A percentile compares a stretch with the other conserved stretches of the same genome.
These are phyloP conservation scores for Aspergillus niger DNA, from an alignment of 2,329 filamentous ascomycete genomes.

Conservation along the genomic window DNA sequence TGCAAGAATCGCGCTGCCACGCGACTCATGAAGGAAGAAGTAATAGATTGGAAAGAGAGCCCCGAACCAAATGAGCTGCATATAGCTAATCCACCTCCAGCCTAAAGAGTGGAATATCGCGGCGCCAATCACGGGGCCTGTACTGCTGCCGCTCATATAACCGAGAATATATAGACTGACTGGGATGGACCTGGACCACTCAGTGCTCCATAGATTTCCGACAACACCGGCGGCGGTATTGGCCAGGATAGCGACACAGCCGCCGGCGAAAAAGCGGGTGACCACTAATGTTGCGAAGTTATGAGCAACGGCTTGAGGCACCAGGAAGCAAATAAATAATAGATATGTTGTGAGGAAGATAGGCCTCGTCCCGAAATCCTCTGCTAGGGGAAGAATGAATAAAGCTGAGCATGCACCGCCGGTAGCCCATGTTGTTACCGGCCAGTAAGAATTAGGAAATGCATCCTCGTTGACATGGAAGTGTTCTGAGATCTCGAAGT, in stretches of 20 bases:
- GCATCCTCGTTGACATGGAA: constrained; percentile 17
- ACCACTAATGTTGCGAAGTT: constrained; percentile 51
- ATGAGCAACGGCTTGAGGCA: constrained; percentile 47
- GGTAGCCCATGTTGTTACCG: constrained; percentile 22
- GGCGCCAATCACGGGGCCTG: constrained; percentile 50
- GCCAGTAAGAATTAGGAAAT: constrained; percentile 25
- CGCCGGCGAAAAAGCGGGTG: constrained; percentile 47
- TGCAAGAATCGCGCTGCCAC: constrained; percentile 44
- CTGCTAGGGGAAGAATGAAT: constrained; percentile 22
- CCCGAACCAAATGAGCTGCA: constrained; percentile 45
- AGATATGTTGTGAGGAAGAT: constrained; percentile 45
- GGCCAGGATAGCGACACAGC: constrained; percentile 42
- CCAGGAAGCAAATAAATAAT: constrained; percentile 44
- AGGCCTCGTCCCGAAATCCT: constrained; percentile 30
- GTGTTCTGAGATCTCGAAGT: constrained; percentile 15
- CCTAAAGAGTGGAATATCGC: constrained; percentile 29
- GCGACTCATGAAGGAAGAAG: constrained; percentile 44
- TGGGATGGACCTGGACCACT: constrained; percentile 36
- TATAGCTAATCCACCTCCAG: constrained; percentile 25
- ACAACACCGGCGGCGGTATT: constrained; percentile 39
- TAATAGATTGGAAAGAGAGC: constrained; percentile 41
- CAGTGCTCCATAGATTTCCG: constrained; percentile 36
- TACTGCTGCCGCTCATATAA: constrained; percentile 45
- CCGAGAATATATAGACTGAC: constrained; percentile 47
- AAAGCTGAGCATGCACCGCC: constrained; percentile 21